phyloP scores from a whole-genome alignment of 2,329 filamentous ascomycete genomes.

The Pseudocercospora vitis region DNA sequence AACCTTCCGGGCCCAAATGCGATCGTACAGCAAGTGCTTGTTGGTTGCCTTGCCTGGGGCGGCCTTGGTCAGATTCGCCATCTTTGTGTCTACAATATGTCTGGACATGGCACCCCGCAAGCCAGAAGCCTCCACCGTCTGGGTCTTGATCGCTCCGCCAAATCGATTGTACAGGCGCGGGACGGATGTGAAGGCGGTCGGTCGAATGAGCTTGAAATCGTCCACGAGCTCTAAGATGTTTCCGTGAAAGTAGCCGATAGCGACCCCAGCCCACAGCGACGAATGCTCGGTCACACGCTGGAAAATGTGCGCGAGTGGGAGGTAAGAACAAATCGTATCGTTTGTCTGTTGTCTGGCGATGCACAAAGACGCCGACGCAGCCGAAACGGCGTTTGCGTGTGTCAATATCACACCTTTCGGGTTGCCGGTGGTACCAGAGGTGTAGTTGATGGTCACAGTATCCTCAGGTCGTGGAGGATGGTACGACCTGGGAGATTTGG shows the following conservation, averaged over 20 bases:
- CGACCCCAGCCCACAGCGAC: slow-evolving; percentile 67
- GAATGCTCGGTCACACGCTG: slow-evolving; percentile 79
- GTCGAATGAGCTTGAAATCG: slow-evolving; percentile 82
- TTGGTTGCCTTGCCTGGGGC: slow-evolving; percentile 70
- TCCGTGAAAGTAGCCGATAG: slow-evolving; percentile 91
- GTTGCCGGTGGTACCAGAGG: slow-evolving; percentile 77
- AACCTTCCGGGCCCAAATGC: slow-evolving; percentile 90
- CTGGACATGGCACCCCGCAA: slow-evolving; percentile 78
- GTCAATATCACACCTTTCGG: slow-evolving; percentile 83
- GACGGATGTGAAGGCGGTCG: slow-evolving; percentile 82
- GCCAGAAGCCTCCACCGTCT: slow-evolving; percentile 76
- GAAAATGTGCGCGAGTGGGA: slow-evolving; percentile 93
- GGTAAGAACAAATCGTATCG: slow-evolving; percentile 77
- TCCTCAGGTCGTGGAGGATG: slow-evolving; percentile 73
- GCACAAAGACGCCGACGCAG: slow-evolving; percentile 61
- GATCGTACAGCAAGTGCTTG: slow-evolving; percentile 74
- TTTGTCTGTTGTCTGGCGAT: slow-evolving; percentile 53
- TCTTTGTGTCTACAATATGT: slow-evolving; percentile 76
- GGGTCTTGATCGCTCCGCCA: slow-evolving; percentile 74
- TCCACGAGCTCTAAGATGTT: slow-evolving; percentile 84
- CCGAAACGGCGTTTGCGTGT: slow-evolving; percentile 77
- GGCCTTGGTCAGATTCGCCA: slow-evolving; percentile 69
- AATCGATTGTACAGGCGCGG: slow-evolving; percentile 91
- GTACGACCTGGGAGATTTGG: slow-evolving; percentile 65
- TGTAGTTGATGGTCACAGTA: slow-evolving; percentile 87